Conservation (phyloP, 2,329 filamentous ascomycete species). For the Coleophoma crateriformis region DNA sequence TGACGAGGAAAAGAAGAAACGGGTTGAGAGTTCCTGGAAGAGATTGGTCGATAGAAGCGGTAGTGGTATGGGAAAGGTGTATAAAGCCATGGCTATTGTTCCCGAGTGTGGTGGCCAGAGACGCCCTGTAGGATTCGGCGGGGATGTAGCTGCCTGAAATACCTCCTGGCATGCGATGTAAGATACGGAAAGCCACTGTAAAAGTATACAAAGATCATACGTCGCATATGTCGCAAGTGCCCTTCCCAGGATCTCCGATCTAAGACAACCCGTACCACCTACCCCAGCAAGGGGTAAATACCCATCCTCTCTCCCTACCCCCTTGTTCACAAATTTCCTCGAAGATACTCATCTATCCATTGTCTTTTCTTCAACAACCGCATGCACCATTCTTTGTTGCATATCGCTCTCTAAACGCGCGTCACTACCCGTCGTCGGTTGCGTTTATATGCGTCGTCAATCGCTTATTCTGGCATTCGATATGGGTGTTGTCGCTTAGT, state of each 20-base stretch:
- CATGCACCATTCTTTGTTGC: background rate
- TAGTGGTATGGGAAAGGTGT: slow-evolving; percentile 88
- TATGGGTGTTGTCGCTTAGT: background rate
- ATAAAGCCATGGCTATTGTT: slow-evolving; percentile 87
- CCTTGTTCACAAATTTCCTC: background rate
- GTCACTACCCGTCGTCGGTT: slow-evolving; percentile 1
- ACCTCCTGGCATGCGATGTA: no score
- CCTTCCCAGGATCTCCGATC: background rate
- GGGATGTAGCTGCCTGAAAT: slow-evolving; percentile 36
- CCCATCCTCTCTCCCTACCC: no score
- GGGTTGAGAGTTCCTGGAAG: slow-evolving; percentile 70
- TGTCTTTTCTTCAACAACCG: background rate
- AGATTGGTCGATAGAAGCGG: slow-evolving; percentile 78
- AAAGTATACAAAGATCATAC: background rate
- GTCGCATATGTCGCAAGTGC: background rate
- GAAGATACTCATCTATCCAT: background rate
- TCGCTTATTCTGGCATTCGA: background rate
- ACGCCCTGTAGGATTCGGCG: slow-evolving; percentile 87
- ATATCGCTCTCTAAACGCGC: slow-evolving; percentile 1
- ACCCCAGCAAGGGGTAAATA: no score
- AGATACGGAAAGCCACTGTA: background rate
- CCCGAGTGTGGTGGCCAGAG: slow-evolving; percentile 71
- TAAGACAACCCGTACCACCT: background rate
- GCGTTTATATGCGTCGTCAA: slow-evolving; percentile 1
- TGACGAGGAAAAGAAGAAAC: slow-evolving; percentile 45